These are phyloP conservation scores for Adenanthera pavonina DNA, from an alignment of 306 rosid species.

Conservation along the genomic window DNA sequence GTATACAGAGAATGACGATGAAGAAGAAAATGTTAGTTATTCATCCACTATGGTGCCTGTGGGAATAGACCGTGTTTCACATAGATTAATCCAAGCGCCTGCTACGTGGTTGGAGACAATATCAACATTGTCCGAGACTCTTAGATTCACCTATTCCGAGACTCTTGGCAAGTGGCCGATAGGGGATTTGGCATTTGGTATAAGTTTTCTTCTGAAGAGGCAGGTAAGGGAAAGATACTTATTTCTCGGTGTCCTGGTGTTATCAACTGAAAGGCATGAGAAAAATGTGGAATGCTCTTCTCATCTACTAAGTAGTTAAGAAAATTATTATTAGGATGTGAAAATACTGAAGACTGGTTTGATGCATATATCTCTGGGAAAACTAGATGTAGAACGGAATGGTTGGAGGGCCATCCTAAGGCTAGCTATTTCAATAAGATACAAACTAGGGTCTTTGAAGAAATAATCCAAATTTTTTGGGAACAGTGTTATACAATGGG, in stretches of 20 bases:
- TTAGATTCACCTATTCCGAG: slow-evolving; percentile 94
- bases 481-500: neutral
- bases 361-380: neutral
- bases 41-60: slow-evolving; percentile 43
- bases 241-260: neutral
- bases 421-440: neutral
- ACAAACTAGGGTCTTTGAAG: neutral
- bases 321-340: neutral
- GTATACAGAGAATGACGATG: slow-evolving; percentile 43
- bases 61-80: slow-evolving; percentile 21
- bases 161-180: slow-evolving; percentile 99
- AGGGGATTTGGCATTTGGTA: slow-evolving; percentile 98
- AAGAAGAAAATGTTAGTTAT: slow-evolving; percentile 49
- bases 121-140: slow-evolving; percentile 89
- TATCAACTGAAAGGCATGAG: neutral
- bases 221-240: slow-evolving; percentile 64
- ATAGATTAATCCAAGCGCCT: slow-evolving; percentile 25
- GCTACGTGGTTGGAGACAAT: slow-evolving; percentile 93
- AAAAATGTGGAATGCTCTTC: neutral
- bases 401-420: slow-evolving; percentile 14
- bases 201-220: slow-evolving; percentile 87
- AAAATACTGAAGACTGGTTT: neutral
- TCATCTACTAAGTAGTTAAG: neutral
- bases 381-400: neutral
- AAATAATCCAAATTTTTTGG: slow-evolving; percentile 17